Evolutionary conservation across 176 grass and related monocot genomes (phyloP).

Genomic region (Hordeum vulgare): DNA sequence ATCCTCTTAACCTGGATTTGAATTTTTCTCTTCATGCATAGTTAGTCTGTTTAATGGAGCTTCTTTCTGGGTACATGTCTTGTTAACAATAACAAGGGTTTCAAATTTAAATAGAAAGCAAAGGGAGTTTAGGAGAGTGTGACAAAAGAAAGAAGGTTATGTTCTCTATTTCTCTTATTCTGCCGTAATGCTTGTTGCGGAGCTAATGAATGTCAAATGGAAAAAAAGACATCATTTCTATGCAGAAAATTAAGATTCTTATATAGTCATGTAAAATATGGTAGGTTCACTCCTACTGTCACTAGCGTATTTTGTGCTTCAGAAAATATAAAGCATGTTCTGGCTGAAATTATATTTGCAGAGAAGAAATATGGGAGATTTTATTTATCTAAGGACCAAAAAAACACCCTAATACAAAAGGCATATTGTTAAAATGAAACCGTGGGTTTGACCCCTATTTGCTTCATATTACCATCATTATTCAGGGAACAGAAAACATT

Average conservation of each 20-base stretch:
- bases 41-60: not conserved
- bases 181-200: too few relatives aligned
- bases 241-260: too few relatives aligned
- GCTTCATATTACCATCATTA: not conserved
- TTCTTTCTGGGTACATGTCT: too few relatives aligned
- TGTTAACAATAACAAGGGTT: too few relatives aligned
- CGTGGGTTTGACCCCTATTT: not conserved
- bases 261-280: not conserved
- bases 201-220: too few relatives aligned
- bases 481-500: not conserved
- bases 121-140: too few relatives aligned
- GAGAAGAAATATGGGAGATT: not conserved
- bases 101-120: too few relatives aligned
- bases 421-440: not conserved
- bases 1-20: not conserved
- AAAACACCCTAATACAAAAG: too few relatives aligned
- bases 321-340: not conserved
- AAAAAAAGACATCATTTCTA: too few relatives aligned
- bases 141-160: too few relatives aligned
- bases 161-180: too few relatives aligned
- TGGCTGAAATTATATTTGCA: not conserved
- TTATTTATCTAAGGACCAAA: not conserved
- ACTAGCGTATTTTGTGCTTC: not conserved
- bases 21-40: not conserved
- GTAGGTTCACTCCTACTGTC: not conserved